Evolutionary conservation across 2,329 filamentous ascomycete genomes (phyloP), one percentile per base, ranked within the genome.

Genomic region (Alternaria hordeiaustralica): DNA sequence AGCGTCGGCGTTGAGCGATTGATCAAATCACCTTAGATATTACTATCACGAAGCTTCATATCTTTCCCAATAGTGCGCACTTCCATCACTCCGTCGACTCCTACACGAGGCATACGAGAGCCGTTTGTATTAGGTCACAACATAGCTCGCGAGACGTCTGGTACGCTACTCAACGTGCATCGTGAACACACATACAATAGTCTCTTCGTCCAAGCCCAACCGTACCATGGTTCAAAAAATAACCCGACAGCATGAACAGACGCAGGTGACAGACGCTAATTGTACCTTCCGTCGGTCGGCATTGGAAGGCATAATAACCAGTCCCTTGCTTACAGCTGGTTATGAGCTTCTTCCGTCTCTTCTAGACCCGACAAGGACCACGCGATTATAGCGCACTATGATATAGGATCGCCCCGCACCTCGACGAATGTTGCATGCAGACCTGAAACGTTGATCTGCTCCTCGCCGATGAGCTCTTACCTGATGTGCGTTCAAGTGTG

Each of bases 1-100:
- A 76, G 75, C 73, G 74, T 71, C 68, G 75, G 73, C 74, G 74
- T 71, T 70, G 71, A 67, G 58, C 58, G 58, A 59, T 43, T 36
- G 25, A 56, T 47, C 20, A 45, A 30, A 60, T 56, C 36, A 47
- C 28, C 51, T 53, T 56, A 30, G 36, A 44, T 49, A 43, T 51
- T 51, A 44, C 45, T 61, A 58, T 61, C 18, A 50, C 36, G 36
- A 21, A 43, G 56, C 46, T 53, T 53, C 46, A 43, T 33, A 44
- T 58, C 46, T 33, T 25, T 25, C 5, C 28, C 36, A 15, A 2
- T 2, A 1, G 49, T 41, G 49, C 13, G 20, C n/a, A 10, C 13
- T 13, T 2, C 4, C 21, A 25, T 7, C 20, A 5, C 13, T 53
- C 30, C 20, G 49, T 23, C 8, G 49, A 53, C 9, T 23, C 23